Base-by-base conservation (phyloP, 768 basidiomycete genomes). In the Lactifluus hygrophoroides region DNA sequence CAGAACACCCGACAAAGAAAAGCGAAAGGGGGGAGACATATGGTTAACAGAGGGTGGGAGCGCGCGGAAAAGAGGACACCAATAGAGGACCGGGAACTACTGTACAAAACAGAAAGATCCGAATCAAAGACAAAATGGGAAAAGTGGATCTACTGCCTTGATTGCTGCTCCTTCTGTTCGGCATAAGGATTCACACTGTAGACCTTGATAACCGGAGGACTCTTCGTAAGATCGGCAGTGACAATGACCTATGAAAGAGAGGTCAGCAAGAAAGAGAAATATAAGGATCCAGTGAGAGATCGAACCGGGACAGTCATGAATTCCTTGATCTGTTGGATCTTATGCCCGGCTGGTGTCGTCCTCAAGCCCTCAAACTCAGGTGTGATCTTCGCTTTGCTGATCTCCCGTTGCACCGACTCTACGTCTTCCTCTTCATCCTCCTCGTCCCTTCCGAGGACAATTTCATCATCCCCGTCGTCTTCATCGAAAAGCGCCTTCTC, bases 181-280 rank as follows among this genome's bases (percentile, higher is more conserved):
- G 90, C 85, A 71, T 90, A 94, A 8, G 93, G 93, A 69, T 94
- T 94, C 67, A 93, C 89, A 66, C 91, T 93, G 77, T 94, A 94
- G 57, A 98, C 93, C 73, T 96, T 94, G 78, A 98, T 88, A 67
- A 97, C 90, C 4, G 94, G 94, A 40, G 94, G 94, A 65, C 89
- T 92, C 82, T 95, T 96, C 61, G 91, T 92, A 65, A 95, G 74
- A 71, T 97, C 94, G 32, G 92, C 92, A 42, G 93, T 94, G 65
- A 96, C 86, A 67, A 96, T 94, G 65, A 94, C 92, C 90, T 93
- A 65, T 3, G 57, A 14, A 55, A 54, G 40, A 35, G 19, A 19
- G 27, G 40, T 54, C 0, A 51, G 57, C 2, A 40, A 21, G 17
- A 51, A 40, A 21, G n/a, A 53, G 35, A 53, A 62, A 47, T 66